These are phyloP conservation scores for Kregervanrija delftensis DNA, from an alignment of 805 yeast species.

Conservation along the genomic window DNA sequence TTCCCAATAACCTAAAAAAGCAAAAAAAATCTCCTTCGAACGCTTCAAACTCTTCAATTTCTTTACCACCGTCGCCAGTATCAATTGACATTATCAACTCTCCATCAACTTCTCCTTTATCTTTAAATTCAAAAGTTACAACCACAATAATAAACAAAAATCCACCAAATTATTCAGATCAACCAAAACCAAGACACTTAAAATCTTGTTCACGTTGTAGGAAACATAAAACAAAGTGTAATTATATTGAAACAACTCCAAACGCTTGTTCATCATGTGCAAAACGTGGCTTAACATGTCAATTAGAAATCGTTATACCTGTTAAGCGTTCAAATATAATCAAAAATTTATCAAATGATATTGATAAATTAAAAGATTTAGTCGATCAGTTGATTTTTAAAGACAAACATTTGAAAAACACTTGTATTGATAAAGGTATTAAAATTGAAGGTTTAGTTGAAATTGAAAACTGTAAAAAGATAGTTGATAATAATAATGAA, in stretches of 20 bases:
- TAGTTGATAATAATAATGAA: neutral
- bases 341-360: slow-evolving; percentile 27
- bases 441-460: slow-evolving; percentile 26
- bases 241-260: slow-evolving; percentile 46
- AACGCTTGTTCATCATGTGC: slow-evolving; percentile 51
- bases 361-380: slow-evolving; percentile 23
- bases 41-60: neutral
- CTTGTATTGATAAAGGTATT: slow-evolving; percentile 23
- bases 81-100: neutral
- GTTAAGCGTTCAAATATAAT: slow-evolving; percentile 41
- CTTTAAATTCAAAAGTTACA: slow-evolving; percentile 9
- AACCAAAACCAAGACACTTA: slow-evolving; percentile 35
- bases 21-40: neutral
- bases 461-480: slow-evolving; percentile 11
- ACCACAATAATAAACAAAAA: slow-evolving; percentile 16
- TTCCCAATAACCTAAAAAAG: slow-evolving; percentile 18
- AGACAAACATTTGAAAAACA: slow-evolving; percentile 18
- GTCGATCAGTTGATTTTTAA: slow-evolving; percentile 24
- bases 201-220: slow-evolving; percentile 62
- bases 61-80: neutral
- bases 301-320: slow-evolving; percentile 47
- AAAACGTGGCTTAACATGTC: slow-evolving; percentile 45
- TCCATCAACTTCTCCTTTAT: neutral
- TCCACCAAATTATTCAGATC: slow-evolving; percentile 15
- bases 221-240: slow-evolving; percentile 61